Base-by-base conservation (phyloP, 2,329 filamentous ascomycete species). In the Phoma sp. region DNA sequence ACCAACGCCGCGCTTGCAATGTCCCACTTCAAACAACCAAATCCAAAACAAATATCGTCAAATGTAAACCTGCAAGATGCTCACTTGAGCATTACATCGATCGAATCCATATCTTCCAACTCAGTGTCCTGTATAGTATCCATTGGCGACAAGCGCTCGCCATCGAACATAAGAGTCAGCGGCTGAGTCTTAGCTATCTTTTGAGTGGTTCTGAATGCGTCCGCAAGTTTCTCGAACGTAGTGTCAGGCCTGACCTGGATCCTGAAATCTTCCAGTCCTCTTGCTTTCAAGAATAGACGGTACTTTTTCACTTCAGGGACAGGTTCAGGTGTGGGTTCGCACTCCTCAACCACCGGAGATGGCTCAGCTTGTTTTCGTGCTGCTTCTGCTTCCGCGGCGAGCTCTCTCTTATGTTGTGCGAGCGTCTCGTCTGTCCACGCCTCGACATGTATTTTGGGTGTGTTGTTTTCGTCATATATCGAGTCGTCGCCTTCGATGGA, bases 341-440 rank as follows among this genome's bases (percentile, higher is more conserved):
- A 49, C 53, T 67, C 57, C 42, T 57, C 56, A 12, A 53, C 37
- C 25, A 48, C 39, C 26, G 54, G 47, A 25, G 62, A 53, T 32
- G 64, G 51, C 26, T 77, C 74, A 26, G 72, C 75, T 12, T 79
- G 78, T 52, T 79, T 77, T 25, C 61, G 64, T 47, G 48, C 62
- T 7, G 63, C 66, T 14, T 61, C 61, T 12, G 64, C 70, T 40
- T 67, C 66, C 15, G 64, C 66, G 14, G 63, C 66, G 11, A 64
- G 48, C 40, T 66, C 58, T 39, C 62, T 75, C 61, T 85, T 83
- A 56, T 81, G 77, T 66, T 83, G 78, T 52, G 74, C 74, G 37
- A 85, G 88, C 1, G 84, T 74, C 10, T 89, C 85, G 7, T 85
- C 79, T 0, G 90, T 93, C 83, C 90, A 91, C 6, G 89, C 90